Evolutionary conservation across 2,329 filamentous ascomycete genomes (phyloP), one percentile per base, ranked within the genome.

Genomic region (Leptodontidium sp.): DNA sequence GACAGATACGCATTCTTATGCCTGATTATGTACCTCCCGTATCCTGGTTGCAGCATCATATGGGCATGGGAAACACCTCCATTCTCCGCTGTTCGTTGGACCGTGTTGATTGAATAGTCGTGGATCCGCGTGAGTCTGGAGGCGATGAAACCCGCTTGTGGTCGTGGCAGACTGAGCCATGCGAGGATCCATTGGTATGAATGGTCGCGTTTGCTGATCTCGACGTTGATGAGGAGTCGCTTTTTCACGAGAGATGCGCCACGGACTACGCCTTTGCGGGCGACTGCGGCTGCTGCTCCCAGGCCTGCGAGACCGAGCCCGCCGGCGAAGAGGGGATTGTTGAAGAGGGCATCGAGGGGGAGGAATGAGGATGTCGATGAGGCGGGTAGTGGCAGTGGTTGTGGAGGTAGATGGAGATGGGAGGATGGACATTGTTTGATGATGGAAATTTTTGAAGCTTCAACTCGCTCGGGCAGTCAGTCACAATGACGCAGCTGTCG

Each of bases 161-260:
- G 86, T 63, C 94, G 93, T 72, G 93, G 93, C 66, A 93, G 87
- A 7, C 94, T 94, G 79, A 99, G 92, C 94, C 96, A 99, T 72
- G 94, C 91, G 11, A 99, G 86, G 52, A 99, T 89, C 95, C 94
- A 98, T 50, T 90, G 90, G 79, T 98, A 99, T 1, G 95, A 94
- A 55, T 93, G 90, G 81, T 99, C 96, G 76, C 95, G 93, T 78
- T 93, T 92, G 80, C 93, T 95, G 80, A 99, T 97, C 81, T 99
- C 96, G 76, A 99, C 90, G 76, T 98, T 94, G 75, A 98, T 93
- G 38, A 99, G 89, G 82, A 99, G 89, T 61, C 95, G 93, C 64
- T 91, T 90, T 61, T 93, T 92, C 68, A 97, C 82, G 67, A 97
- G 85, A 53, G 87, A 87, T n/a, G 91, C 90, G 65, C 89, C 89